Evolutionary conservation across 108 stramenopile species (phyloP), one percentile per base, ranked within the genome.

Genomic region (Skeletonema menzelii): DNA sequence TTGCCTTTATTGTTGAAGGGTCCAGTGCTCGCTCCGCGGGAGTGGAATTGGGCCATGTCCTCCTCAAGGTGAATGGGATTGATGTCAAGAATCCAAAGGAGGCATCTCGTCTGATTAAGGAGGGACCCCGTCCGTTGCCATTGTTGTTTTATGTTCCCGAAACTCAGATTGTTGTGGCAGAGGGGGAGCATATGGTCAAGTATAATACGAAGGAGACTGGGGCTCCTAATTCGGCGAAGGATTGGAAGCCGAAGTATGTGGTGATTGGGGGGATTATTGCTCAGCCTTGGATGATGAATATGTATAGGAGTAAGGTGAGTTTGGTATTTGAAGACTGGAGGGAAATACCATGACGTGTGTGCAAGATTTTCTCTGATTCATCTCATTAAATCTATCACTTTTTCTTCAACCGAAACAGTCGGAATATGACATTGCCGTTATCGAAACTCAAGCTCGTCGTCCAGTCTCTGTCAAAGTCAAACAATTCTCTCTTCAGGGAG

Each of bases 241-340:
- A 93, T 69, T 95, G 91, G 91, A 95, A 95, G 63, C 95, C 95
- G 27, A 95, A 95, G 76, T 95, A 95, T 74, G 83, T 88, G 22
- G 95, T 95, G 26, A 86, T 95, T 84, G 95, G 95, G 62, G 95
- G 95, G 35, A 95, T 95, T 58, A 95, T 95, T 80, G 95, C 95
- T 27, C 95, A 92, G 75, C 92, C 92, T 27, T 91, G 91, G 91
- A 95, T 95, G 91, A 92, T 95, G 76, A 95, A 93, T 71, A 95
- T 95, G 95, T 95, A 95, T 76, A 86, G 95, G 65, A 89, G 87
- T 67, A 95, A 95, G 87, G 90, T 89, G 77, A 77, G 88, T 72
- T 12, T 19, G 28, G 57, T 26, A 19, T 4, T 28, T 15, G 2
- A 26, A 55, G 27, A 13, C 1, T 1, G 15, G 26, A 4, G 8